Evolutionary conservation across 495 filamentous ascomycete species (phyloP), one percentile per base, ranked within the genome.

Genomic region (Astrothelium subdiscretum): DNA sequence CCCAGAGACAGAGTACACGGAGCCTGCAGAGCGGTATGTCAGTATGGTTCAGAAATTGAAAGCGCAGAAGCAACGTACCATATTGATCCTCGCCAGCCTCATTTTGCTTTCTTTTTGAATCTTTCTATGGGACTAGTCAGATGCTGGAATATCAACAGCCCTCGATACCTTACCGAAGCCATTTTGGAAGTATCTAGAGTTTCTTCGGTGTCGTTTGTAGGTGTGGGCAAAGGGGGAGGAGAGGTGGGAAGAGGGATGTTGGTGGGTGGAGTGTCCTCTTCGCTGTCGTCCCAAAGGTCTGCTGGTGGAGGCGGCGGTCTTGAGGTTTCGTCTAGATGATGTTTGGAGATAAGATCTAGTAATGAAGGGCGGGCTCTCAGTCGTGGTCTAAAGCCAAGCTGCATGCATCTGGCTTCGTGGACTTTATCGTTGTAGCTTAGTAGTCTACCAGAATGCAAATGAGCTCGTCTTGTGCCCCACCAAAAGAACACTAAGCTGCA

Each of bases 1-100:
- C 87, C 88, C 88, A 57, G 89, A 91, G 59, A 92, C 80, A 61
- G 88, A 91, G 80, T 84, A 91, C 74, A 92, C 87, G 69, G 85
- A 84, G 71, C 88, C 84, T 81, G 59, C 13, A 31, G 43, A 59
- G 38, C 27, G 48, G 61, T 67, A 15, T 42, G 64, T 64, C 27
- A 62, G 62, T 38, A 60, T 32, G 31, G 32, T 24, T 24, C 3
- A 32, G 15, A 31, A 43, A 48, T 24, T 20, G 26, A 38, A 62
- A 43, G 27, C 29, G 10, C 18, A 60, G 40, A 31, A 40, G 70
- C 43, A 31, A 61, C 69, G 61, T 74, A 79, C 85, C 86, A 79
- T 84, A 75, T 63, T 82, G 74, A 11, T 78, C 72, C 61, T 84
- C 80, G 52, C 77, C 79, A 63, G 68, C 73, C 60, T 80, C 75